Evolutionary conservation across 2,329 filamentous ascomycete species (phyloP), one percentile per base, ranked within the genome.

Genomic region (Penicillium crustosum): DNA sequence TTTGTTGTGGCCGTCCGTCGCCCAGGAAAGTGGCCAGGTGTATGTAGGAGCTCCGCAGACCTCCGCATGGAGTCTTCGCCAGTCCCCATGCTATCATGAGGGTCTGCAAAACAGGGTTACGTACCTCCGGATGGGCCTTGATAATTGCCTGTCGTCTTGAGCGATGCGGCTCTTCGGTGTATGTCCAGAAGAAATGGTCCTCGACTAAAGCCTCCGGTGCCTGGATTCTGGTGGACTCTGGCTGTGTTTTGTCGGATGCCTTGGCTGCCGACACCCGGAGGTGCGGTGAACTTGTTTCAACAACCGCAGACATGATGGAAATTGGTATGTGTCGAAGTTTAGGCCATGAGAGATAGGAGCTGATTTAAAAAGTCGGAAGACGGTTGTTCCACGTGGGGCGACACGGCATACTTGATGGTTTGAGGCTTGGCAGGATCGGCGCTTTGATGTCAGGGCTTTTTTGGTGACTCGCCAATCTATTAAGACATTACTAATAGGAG

Each of bases 131-230:
- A 74, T 99, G 93, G 55, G 93, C 93, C 80, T 97, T 97, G 78
- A 99, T 97, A 69, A 99, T 99, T 61, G 92, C 91, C 68, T 93
- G 86, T 57, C 94, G 86, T 67, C 94, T 83, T 33, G 93, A 94
- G 66, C 92, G 86, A 77, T 99, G 94, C 61, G 94, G 94, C 78
- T 99, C 94, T 76, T 99, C 94, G 10, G 94, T 97, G 74, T 99
- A 97, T 41, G 94, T 96, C 94, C 95, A 97, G 80, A 96, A 96
- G 82, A 97, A 97, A 74, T 87, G 83, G 61, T 87, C 78, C 17
- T 78, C 77, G 8, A 73, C 70, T 5, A 70, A 64, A 33, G 63
- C 53, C 44, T 71, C 66, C 35, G 73, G 71, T 50, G 73, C 70
- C 47, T 70, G 57, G 49, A 67, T 66, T 66, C 67, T 66, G 45